Base-by-base conservation (phyloP, 2,329 filamentous ascomycete genomes). In the Verticillium nonalfalfae region DNA sequence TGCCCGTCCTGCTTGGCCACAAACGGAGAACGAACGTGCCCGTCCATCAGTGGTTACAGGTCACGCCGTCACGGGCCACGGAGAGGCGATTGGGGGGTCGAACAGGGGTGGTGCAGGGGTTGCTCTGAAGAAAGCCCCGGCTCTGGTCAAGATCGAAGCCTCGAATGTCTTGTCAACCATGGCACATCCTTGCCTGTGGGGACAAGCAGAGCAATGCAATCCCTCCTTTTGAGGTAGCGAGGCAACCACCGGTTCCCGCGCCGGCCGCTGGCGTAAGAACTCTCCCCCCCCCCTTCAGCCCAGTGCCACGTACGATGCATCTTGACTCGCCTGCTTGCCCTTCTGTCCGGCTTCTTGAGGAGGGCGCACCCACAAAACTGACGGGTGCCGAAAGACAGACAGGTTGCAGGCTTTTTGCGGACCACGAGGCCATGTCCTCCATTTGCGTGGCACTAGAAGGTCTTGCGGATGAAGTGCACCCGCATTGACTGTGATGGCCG, bases 61-160 rank as follows among this genome's bases (percentile, higher is more conserved):
- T 50, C 45, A 50, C 45, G 45, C 45, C n/a, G 45, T 50, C 45
- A 50, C 45, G 45, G 45, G n/a, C 45, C 45, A 50, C 18, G 45
- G 45, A 50, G 45, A 50, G 45, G 45, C n/a, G n/a, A 50, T 21
- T n/a, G 35, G 35, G 35, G 7, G 45, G 18, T 4, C 26, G 26
- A 26, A 11, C 45, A 50, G 45, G 45, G 45, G 45, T 21, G 45
- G 21, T 11, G 15, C 45, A 50, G 21, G 45, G 45, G 64, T 61
- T 62, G 64, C 59, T 18, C 61, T 64, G 64, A 64, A 65, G 64
- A 65, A 64, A 63, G 60, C 63, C 64, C 64, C 64, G 64, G 62
- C 59, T 61, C 64, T 62, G 60, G 62, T 64, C 61, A 63, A 65
- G 64, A 65, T 65, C 64, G 64, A 64, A 65, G 60, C 59, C 54